Evolutionary conservation across 2,329 filamentous ascomycete genomes (phyloP).

Genomic region (Cercospora citrullina): DNA sequence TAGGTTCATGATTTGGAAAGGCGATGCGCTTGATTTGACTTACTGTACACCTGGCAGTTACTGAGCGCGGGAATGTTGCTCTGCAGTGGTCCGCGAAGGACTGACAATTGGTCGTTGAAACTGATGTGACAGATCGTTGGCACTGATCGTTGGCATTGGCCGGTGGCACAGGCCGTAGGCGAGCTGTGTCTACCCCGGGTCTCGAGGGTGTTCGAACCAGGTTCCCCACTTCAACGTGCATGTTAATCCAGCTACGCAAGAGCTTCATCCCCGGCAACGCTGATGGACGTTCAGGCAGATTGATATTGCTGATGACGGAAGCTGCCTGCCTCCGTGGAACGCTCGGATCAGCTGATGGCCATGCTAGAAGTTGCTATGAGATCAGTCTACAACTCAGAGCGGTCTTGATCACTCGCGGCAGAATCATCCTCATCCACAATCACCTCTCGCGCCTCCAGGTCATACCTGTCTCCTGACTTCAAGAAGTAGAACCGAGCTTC

Average conservation of each 20-base stretch:
- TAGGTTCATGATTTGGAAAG: neutral
- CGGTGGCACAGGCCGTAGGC: neutral
- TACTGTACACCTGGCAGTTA: neutral
- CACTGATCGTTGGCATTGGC: neutral
- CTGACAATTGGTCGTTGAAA: neutral
- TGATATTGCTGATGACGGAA: neutral
- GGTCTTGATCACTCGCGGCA: neutral
- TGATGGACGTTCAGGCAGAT: neutral
- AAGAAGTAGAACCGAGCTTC: conserved; percentile 27
- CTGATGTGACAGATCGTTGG: neutral
- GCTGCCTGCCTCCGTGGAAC: neutral
- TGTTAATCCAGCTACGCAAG: neutral
- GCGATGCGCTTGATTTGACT: neutral
- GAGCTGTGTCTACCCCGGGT: neutral
- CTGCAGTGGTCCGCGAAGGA: neutral
- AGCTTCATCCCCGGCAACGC: neutral
- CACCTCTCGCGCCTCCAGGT: conserved; percentile 24
- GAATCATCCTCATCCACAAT: conserved; percentile 7
- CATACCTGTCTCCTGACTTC: conserved; percentile 26
- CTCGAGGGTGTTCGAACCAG: neutral
- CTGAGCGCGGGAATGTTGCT: neutral
- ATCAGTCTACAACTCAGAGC: neutral
- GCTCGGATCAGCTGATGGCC: neutral
- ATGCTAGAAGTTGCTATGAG: neutral
- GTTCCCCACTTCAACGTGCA: neutral